phyloP scores from a whole-genome alignment of 306 rosid genomes.

The Medicago truncatula region DNA sequence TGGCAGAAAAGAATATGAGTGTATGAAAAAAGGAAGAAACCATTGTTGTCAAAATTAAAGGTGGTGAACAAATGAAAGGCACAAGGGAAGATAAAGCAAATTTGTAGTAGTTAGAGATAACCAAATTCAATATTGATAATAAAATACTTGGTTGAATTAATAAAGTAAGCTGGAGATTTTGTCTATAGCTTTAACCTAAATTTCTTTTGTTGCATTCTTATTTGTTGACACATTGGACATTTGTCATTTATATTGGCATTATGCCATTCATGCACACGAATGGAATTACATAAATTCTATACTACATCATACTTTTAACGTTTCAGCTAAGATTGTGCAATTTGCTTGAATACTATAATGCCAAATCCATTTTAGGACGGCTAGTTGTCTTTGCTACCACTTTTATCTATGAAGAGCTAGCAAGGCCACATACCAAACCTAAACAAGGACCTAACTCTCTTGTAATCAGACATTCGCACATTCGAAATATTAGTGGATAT shows the following conservation, averaged over 20 bases:
- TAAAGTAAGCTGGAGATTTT: constrained; percentile 13
- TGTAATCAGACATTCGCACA: too few species aligned
- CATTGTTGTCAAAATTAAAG: constrained; percentile 52
- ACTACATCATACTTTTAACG: constrained; percentile 1
- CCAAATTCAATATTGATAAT: constrained; percentile 8
- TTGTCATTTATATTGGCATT: not conserved
- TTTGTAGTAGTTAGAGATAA: not conserved
- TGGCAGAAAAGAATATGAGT: constrained; percentile 38
- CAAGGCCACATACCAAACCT: constrained; percentile 3
- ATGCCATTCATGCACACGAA: constrained; percentile 10
- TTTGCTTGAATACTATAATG: constrained; percentile 28
- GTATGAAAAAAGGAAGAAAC: constrained; percentile 40
- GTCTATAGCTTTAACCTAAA: constrained; percentile 26
- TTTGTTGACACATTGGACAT: not conserved
- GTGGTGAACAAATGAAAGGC: not conserved
- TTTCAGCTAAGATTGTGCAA: constrained; percentile 36
- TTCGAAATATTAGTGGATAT: too few species aligned
- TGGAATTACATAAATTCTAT: constrained; percentile 24
- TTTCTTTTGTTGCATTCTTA: not conserved
- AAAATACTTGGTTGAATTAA: constrained; percentile 5
- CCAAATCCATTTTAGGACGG: constrained; percentile 41
- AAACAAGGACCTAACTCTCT: too few species aligned
- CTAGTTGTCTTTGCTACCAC: constrained; percentile 38
- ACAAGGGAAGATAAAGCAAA: constrained; percentile 18
- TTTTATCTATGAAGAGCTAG: not conserved